phyloP scores from a whole-genome alignment of 164 flowering plant species.

The Dillenia turbinata region DNA sequence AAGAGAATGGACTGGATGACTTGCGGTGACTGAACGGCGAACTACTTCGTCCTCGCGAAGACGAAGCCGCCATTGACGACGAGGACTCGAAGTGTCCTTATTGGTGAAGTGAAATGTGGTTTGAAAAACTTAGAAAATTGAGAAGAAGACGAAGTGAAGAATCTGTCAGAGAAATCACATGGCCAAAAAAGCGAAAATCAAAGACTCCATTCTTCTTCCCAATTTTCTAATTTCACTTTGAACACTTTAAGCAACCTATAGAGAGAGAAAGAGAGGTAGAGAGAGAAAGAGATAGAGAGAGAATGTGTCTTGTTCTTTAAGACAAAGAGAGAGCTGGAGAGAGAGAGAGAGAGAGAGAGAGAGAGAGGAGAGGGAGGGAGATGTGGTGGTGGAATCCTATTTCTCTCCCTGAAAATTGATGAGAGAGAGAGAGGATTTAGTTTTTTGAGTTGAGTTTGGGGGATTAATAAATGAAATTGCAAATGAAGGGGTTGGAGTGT shows the following conservation, averaged over 20 bases:
- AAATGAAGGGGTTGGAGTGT: no score
- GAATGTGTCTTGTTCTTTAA: conserved; percentile 38
- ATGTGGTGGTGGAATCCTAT: not conserved
- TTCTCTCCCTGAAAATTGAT: no score
- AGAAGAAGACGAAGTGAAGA: conserved; percentile 9
- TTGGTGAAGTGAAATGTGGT: not conserved
- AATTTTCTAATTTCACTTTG: no score
- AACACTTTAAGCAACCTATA: no score
- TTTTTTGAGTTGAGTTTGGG: no score
- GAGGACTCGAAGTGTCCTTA: not conserved
- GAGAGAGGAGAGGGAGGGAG: conserved; percentile 11
- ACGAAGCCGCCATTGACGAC: conserved; percentile 52
- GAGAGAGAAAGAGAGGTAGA: conserved; percentile 5
- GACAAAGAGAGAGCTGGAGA: conserved; percentile 32
- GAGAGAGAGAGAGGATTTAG: no score
- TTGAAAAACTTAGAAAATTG: no score
- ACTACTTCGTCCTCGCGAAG: conserved; percentile 78
- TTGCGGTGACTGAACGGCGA: conserved; percentile 73
- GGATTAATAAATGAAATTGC: no score
- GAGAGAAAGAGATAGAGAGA: conserved; percentile 8
- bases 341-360: conserved; percentile 18
- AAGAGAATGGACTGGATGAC: conserved; percentile 62
- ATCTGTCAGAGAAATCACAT: conserved; percentile 63
- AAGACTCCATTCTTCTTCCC: conserved; percentile 3
- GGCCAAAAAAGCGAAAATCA: conserved; percentile 39